Evolutionary conservation across 176 grass and related monocot genomes (phyloP), one percentile per base, ranked within the genome.

Genomic region (Otatea glauca): DNA sequence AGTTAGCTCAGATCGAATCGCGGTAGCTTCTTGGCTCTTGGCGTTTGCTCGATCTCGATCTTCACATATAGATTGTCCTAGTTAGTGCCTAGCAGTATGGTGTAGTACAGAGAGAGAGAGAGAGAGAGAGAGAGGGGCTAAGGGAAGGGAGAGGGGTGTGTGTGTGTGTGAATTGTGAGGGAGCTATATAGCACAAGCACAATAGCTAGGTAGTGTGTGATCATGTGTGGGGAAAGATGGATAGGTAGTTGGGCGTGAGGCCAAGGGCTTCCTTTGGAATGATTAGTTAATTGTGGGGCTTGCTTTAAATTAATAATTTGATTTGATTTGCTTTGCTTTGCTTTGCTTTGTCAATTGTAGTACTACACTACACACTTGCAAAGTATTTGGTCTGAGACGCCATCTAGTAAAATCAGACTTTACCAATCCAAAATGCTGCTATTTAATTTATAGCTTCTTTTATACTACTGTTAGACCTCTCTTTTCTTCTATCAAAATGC

Each of bases 201-300:
- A 39, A 43, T 54, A 81, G 34, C 78, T 77, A 21, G 53, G 63
- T 70, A 65, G 74, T 63, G 83, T 77, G 81, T 87, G 81, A 84
- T 68, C 61, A 15, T 75, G 81, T 88, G 74, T 44, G 84, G 78
- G 65, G 82, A 87, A 83, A 80, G 91, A 79, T 73, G 69, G 80
- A 61, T 54, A 64, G 42, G 81, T 87, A 16, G 91, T 80, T 89
- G 85, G 85, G 84, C 74, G 76, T 51, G 78, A 83, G 68, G 64
- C 35, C 55, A 88, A 78, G 74, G 58, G 21, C 58, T 78, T 72
- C 72, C 13, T 45, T 44, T 9, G 15, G 21, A 70, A 70, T 54
- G 48, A 50, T 63, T 72, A 39, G 38, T 89, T 76, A 80, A 65
- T 54, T 34, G 5, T 43, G 61, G 42, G 42, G 7, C 8, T 83